Conservation (phyloP, 305 asterid genomes). For the Solanum hybrid region DNA sequence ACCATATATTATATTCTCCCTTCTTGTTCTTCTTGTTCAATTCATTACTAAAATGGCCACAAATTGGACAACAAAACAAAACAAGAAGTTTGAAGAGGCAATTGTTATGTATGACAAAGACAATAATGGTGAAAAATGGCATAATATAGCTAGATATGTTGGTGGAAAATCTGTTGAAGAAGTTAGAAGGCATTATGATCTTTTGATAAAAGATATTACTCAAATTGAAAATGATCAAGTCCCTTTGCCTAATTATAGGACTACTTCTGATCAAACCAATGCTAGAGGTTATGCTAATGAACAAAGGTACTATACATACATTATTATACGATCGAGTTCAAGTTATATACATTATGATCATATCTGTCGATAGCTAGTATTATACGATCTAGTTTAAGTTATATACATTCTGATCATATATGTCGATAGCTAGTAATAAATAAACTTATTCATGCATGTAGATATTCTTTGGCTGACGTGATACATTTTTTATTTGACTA, state of each 20-base stretch:
- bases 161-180: conserved; percentile 73
- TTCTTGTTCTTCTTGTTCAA: background rate
- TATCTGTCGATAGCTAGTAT: background rate
- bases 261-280: conserved; percentile 15
- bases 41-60: conserved; percentile 14
- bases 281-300: conserved; percentile 38
- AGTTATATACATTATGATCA: background rate
- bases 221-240: conserved; percentile 61
- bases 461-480: background rate
- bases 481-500: background rate
- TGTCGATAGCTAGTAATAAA: background rate
- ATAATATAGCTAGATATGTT: conserved; percentile 66
- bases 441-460: background rate
- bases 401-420: background rate
- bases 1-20: background rate
- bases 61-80: conserved; percentile 60
- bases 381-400: too few species aligned
- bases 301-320: conserved; percentile 27
- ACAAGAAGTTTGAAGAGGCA: conserved; percentile 89
- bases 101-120: conserved; percentile 64
- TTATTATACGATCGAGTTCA: background rate
- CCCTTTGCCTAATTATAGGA: conserved; percentile 59
- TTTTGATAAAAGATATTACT: conserved; percentile 50
- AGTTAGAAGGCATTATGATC: conserved; percentile 66
- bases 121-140: conserved; percentile 62